Conservation (phyloP, 495 filamentous ascomycete species). For the Aspergillus funiculosus region DNA sequence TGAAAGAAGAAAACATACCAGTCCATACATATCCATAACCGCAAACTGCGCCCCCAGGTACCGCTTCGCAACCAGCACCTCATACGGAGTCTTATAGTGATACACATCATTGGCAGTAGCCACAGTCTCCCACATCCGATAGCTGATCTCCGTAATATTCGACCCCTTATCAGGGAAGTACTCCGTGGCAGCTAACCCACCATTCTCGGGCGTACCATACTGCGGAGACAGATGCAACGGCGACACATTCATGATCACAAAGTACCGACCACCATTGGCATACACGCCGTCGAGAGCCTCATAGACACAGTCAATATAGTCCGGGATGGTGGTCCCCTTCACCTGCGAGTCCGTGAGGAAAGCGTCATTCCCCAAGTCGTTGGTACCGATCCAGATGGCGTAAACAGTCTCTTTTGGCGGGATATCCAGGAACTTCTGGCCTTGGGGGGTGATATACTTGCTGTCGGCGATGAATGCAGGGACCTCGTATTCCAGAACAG, state of each 20-base stretch:
- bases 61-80: slow-evolving; percentile 44
- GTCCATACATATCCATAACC: slow-evolving; percentile 56
- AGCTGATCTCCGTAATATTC: slow-evolving; percentile 52
- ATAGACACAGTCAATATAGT: slow-evolving; percentile 63
- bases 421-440: slow-evolving; percentile 46
- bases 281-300: slow-evolving; percentile 53
- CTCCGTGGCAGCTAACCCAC: slow-evolving; percentile 46
- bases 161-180: slow-evolving; percentile 56
- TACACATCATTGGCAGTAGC: slow-evolving; percentile 56
- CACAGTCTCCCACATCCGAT: slow-evolving; percentile 58
- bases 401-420: slow-evolving; percentile 58
- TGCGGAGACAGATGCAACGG: slow-evolving; percentile 58
- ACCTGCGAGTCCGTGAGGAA: slow-evolving; percentile 60
- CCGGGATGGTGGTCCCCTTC: slow-evolving; percentile 49
- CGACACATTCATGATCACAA: slow-evolving; percentile 60
- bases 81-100: slow-evolving; percentile 54
- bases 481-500: slow-evolving; percentile 60
- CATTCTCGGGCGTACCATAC: slow-evolving; percentile 48
- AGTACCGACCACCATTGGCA: slow-evolving; percentile 57
- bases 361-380: slow-evolving; percentile 60
- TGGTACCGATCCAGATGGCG: slow-evolving; percentile 72
- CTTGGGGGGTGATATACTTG: slow-evolving; percentile 31
- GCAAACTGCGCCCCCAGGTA: slow-evolving; percentile 58
- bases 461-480: slow-evolving; percentile 62
- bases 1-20: slow-evolving; percentile 32